These are phyloP conservation scores for Penicillium sp. DNA, from an alignment of 2,329 filamentous ascomycete species.

Conservation along the genomic window DNA sequence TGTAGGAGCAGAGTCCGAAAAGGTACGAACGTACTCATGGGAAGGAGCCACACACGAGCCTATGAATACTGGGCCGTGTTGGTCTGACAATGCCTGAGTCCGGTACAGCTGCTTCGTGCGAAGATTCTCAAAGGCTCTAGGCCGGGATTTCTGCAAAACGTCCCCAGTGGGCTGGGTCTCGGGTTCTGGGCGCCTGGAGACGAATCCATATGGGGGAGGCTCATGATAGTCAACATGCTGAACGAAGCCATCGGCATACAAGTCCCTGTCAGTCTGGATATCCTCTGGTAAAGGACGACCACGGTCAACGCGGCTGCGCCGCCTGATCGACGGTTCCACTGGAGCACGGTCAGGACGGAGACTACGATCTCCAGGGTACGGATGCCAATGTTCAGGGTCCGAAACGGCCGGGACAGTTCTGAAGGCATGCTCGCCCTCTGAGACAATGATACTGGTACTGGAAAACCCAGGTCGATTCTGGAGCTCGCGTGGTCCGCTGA, in stretches of 20 bases:
- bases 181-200: slow-evolving; percentile 15
- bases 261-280: slow-evolving; percentile 22
- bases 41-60: slow-evolving; percentile 13
- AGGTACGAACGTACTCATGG: slow-evolving; percentile 17
- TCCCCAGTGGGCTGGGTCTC: slow-evolving; percentile 18
- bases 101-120: slow-evolving; percentile 18
- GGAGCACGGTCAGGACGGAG: slow-evolving; percentile 11
- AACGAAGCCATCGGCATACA: slow-evolving; percentile 40
- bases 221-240: slow-evolving; percentile 33
- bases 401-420: slow-evolving; percentile 17
- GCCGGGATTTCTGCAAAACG: slow-evolving; percentile 12
- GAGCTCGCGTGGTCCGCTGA: slow-evolving; percentile 17
- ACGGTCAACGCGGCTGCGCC: slow-evolving; percentile 18
- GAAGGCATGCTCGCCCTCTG: slow-evolving; percentile 19
- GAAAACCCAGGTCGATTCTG: slow-evolving; percentile 15
- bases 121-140: slow-evolving; percentile 13
- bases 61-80: slow-evolving; percentile 10
- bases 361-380: slow-evolving; percentile 20
- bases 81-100: slow-evolving; percentile 11
- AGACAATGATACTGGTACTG: slow-evolving; percentile 17
- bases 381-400: slow-evolving; percentile 15
- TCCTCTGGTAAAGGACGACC: slow-evolving; percentile 18
- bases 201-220: slow-evolving; percentile 20
- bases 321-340: slow-evolving; percentile 13
- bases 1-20: slow-evolving; percentile 2